phyloP scores from a whole-genome alignment of 2,329 filamentous ascomycete genomes.

The Fusarium sp. region DNA sequence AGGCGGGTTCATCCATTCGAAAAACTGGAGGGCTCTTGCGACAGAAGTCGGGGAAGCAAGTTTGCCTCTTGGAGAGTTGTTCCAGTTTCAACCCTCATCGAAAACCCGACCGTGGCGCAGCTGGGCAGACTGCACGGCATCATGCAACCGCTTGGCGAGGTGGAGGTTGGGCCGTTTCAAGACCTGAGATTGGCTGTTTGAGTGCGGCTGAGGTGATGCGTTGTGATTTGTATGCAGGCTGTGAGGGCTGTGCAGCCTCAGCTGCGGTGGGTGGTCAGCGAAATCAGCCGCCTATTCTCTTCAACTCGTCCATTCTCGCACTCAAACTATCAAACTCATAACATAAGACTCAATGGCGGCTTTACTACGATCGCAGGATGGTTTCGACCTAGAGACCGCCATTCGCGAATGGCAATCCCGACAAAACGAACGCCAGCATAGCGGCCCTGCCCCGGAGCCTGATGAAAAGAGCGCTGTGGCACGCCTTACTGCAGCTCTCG shows the following conservation, averaged over 20 bases:
- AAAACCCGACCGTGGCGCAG: not conserved
- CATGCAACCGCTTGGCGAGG: not conserved
- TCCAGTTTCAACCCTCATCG: not conserved
- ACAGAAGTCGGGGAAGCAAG: not conserved
- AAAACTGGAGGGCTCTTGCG: not conserved
- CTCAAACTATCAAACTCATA: not conserved
- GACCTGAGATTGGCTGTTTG: not conserved
- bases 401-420: not conserved
- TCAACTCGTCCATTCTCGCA: not conserved
- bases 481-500: not conserved
- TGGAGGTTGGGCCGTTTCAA: not conserved
- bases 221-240: not conserved
- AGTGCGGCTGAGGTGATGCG: not conserved
- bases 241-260: not conserved
- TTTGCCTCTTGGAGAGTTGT: not conserved
- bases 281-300: not conserved
- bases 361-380: not conserved
- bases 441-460: not conserved
- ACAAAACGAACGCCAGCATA: not conserved
- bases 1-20: not conserved
- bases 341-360: not conserved
- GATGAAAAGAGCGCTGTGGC: not conserved
- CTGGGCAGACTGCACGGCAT: not conserved
- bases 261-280: not conserved
- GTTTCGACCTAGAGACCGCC: not conserved